Conservation (phyloP, 164 flowering plant genomes). For the Kingdonia uniflora region DNA sequence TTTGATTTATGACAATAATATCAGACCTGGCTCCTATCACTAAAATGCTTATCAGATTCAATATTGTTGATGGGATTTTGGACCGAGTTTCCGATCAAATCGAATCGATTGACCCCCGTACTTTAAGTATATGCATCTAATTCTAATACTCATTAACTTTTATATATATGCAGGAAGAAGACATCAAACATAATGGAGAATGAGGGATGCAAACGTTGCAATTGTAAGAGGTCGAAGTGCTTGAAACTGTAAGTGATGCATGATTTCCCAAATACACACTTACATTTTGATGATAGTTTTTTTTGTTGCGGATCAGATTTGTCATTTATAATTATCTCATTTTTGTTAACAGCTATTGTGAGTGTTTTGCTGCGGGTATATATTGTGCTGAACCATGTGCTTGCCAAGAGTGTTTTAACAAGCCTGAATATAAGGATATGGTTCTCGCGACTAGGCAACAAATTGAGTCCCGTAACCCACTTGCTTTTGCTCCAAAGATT, state of each 20-base stretch:
- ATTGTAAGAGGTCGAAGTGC: conserved; percentile 60
- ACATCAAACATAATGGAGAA: conserved; percentile 14
- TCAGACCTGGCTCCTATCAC: no score
- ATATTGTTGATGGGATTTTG: no score
- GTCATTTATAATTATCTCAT: not conserved
- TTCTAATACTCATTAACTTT: no score
- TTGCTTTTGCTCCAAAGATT: conserved; percentile 82
- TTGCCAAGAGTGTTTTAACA: conserved; percentile 70
- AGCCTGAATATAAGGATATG: conserved; percentile 52
- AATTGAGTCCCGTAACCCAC: conserved; percentile 68
- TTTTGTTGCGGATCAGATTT: not conserved
- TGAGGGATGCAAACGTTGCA: conserved; percentile 62
- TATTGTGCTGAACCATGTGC: conserved; percentile 69
- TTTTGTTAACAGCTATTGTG: conserved; percentile 57
- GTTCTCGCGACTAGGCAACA: conserved; percentile 49
- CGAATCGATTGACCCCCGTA: no score
- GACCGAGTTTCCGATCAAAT: no score
- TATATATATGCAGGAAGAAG: conserved; percentile 22
- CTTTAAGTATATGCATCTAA: no score
- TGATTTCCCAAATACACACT: not conserved
- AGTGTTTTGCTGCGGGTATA: conserved; percentile 78
- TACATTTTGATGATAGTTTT: no score
- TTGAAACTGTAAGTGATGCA: conserved; percentile 60
- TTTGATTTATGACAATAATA: no score
- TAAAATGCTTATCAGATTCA: no score